phyloP scores from a whole-genome alignment of 2,329 filamentous ascomycete species.

The Phyllosticta capitalensis region DNA sequence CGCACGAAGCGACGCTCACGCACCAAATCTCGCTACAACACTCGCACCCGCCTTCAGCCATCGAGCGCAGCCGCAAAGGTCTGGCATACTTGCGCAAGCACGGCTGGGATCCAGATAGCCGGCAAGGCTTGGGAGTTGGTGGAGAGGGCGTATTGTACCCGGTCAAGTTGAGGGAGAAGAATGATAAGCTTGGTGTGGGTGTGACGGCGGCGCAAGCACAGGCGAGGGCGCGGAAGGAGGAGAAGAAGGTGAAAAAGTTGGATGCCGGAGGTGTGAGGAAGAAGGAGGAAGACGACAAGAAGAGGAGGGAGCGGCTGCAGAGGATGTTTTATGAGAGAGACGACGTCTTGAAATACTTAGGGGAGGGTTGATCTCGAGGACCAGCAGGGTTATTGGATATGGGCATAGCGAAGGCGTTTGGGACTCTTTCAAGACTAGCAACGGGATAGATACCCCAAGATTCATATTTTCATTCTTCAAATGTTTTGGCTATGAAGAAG shows the following conservation, averaged over 20 bases:
- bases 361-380: slow-evolving; percentile 20
- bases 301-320: slow-evolving; percentile 53
- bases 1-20: slow-evolving; percentile 55
- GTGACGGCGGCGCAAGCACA: slow-evolving; percentile 30
- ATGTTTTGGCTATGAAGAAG: too few species aligned
- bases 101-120: slow-evolving; percentile 66
- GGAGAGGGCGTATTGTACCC: slow-evolving; percentile 66
- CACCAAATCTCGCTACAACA: slow-evolving; percentile 63
- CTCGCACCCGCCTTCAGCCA: slow-evolving; percentile 61
- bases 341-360: slow-evolving; percentile 68
- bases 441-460: background rate
- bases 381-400: background rate
- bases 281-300: slow-evolving; percentile 52
- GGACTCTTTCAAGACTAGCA: background rate
- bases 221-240: slow-evolving; percentile 15
- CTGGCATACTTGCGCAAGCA: slow-evolving; percentile 55
- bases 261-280: slow-evolving; percentile 48
- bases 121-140: slow-evolving; percentile 59
- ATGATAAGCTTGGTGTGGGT: slow-evolving; percentile 67
- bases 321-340: slow-evolving; percentile 64
- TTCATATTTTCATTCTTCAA: background rate
- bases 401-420: background rate
- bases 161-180: slow-evolving; percentile 62
- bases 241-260: slow-evolving; percentile 20
- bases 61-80: slow-evolving; percentile 63